Evolutionary conservation across 192 early-diverging fungal genomes (phyloP), one percentile per base, ranked within the genome.

Genomic region (Linnemannia zychae): DNA sequence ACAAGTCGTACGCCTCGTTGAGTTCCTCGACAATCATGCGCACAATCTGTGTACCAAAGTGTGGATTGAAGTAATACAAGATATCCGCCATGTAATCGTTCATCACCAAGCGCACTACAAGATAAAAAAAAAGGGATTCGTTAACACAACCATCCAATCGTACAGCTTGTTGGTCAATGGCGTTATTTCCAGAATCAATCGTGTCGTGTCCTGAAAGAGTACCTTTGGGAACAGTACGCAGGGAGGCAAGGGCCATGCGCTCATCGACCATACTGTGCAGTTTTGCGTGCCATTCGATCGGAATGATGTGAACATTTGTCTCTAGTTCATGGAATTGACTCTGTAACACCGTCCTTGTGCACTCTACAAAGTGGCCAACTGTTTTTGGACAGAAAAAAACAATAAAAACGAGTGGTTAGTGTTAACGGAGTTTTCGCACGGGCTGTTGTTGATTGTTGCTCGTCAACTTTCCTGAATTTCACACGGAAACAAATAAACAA

Each of bases 1-100:
- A 94, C 22, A 82, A 77, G 2, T 79, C 67, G 71, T 94, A 94
- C 0, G 92, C 90, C 9, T 80, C 77, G 75, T 93, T 94, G 36
- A 90, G 85, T 70, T 93, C 90, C 12, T 75, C 68, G 1, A 89
- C 91, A 16, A 93, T 90, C 72, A 91, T 90, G 0, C 84, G 73
- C 2, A 92, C 85, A 48, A 94, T 91, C n/a, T 72, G 53, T 40
- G 83, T 77, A 11, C 92, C 92, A 77, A 91, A 90, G 38, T 88
- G 90, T 20, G 76, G 80, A 52, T 87, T 89, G 71, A 90, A 90
- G 44, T 89, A 90, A 47, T 88, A 87, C 11, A 89, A 47, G 49
- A 79, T 82, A 67, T 90, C 89, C 37, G 81, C 78, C 28, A 87
- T 31, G 69, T 88, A 90, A 36, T 89, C 84, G 65, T 90, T 90